Base-by-base conservation (phyloP, 2,329 filamentous ascomycete species). In the Beauveria rudraprayagi region DNA sequence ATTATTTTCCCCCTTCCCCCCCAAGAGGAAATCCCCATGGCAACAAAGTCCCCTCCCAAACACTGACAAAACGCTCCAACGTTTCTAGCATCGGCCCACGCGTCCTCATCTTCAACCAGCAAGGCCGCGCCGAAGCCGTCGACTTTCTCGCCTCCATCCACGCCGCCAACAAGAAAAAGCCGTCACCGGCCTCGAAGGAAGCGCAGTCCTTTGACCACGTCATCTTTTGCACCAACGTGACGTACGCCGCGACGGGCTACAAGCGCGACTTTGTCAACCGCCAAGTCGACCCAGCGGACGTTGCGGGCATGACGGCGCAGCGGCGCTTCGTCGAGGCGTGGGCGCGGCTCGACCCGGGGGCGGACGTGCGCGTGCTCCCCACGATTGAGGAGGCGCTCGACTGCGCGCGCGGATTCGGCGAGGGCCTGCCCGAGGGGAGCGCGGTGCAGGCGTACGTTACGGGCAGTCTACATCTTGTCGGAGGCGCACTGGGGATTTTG, bases 71-170 rank as follows among this genome's bases (percentile, higher is more conserved):
- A 44, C 37, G 41, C 46, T 40, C 7, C 4, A 7, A 6, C 19
- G 34, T 43, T 28, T 11, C 0, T 28, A 76, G 74, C 26, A 46
- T 67, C 3, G 78, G 75, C 0, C 75, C 74, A 1, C 77, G 78
- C 52, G 73, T 81, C 46, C 78, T 99, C 54, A 87, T 97, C 60
- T 99, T 97, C 81, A 97, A 97, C 73, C 94, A 97, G 73, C 84
- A 87, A 70, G 83, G 81, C 50, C 80, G 82, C 59, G 71, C 75
- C 30, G 80, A 82, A 69, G 76, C 81, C 41, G 72, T 83, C 28
- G 74, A 79, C 59, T 83, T 87, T 55, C 76, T 87, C 14, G 73
- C 76, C 22, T 75, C 76, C 3, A 73, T 86, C 24, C 67, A 77
- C 62, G 68, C 69, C 2, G 71, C 75, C 4, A 70, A 71, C 24